Percentiles rank a stretch among this genome's conserved stretches.
Conservation (phyloP, 2,329 filamentous ascomycete genomes). For the Pseudocercospora pini-densiflorae region DNA sequence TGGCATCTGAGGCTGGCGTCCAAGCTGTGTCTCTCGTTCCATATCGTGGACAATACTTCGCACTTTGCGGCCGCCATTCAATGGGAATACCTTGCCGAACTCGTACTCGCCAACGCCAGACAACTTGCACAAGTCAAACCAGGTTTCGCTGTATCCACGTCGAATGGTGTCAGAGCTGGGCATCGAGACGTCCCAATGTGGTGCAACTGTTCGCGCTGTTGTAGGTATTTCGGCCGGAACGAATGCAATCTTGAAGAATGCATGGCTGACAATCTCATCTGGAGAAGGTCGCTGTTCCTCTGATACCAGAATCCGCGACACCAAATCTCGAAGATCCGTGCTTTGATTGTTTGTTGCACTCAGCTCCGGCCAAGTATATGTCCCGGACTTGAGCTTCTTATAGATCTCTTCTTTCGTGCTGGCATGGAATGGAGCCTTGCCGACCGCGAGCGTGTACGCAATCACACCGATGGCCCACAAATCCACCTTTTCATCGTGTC, state of each 20-base stretch:
- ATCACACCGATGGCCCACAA: constrained; percentile 99
- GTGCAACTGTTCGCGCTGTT: constrained; percentile 50
- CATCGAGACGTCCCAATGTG: constrained; percentile 52
- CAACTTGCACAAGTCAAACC: constrained; percentile 55
- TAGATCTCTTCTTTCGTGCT: constrained; percentile 87
- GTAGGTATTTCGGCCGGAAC: constrained; percentile 63
- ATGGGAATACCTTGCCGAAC: constrained; percentile 51
- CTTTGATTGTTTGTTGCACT: constrained; percentile 71
- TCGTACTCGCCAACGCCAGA: constrained; percentile 56
- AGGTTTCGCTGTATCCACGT: constrained; percentile 56
- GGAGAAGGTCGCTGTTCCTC: constrained; percentile 76
- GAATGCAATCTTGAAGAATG: constrained; percentile 78
- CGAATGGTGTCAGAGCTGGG: constrained; percentile 49
- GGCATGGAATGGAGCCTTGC: constrained; percentile 95
- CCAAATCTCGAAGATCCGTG: constrained; percentile 78
- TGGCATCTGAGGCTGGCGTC: constrained; percentile 54
- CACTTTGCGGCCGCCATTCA: constrained; percentile 52
- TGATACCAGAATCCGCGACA: constrained; percentile 75
- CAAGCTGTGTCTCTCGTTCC: constrained; percentile 53
- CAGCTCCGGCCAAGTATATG: constrained; percentile 78
- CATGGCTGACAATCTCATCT: constrained; percentile 77
- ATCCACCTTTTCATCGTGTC: constrained; percentile 97
- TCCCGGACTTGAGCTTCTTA: constrained; percentile 67
- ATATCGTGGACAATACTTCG: constrained; percentile 56
- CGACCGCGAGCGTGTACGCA: constrained; percentile 97